phyloP scores from a whole-genome alignment of 345 rosid genomes.

The Heritiera fomes region DNA sequence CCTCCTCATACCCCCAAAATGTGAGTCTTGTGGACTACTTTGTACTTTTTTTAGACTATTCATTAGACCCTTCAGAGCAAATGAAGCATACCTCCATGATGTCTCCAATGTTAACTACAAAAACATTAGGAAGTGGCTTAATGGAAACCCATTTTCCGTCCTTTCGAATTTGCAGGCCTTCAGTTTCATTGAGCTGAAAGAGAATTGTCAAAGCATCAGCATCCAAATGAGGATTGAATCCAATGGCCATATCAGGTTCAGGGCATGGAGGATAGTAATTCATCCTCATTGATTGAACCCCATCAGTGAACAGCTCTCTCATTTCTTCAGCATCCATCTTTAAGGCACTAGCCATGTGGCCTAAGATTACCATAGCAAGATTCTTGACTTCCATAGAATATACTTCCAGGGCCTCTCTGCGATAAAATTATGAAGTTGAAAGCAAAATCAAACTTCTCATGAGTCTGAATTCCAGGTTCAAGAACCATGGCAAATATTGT shows the following conservation, averaged over 20 bases:
- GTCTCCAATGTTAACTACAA: conserved; percentile 31
- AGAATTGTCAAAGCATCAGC: conserved; percentile 31
- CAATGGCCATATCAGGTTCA: conserved; percentile 43
- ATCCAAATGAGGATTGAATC: conserved; percentile 46
- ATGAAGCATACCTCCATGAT: conserved; percentile 26
- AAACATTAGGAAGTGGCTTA: conserved; percentile 34
- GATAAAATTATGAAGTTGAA: neutral
- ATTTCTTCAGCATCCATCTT: conserved; percentile 40
- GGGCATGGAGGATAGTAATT: conserved; percentile 61
- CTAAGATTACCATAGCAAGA: conserved; percentile 34
- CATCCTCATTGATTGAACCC: conserved; percentile 52
- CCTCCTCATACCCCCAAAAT: too few relatives aligned
- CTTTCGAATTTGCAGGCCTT: conserved; percentile 33
- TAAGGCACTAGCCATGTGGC: conserved; percentile 40
- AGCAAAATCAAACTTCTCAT: neutral
- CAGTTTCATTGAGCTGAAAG: conserved; percentile 27
- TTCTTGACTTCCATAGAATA: conserved; percentile 36
- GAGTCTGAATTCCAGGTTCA: neutral
- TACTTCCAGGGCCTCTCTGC: conserved; percentile 40
- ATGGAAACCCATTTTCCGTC: conserved; percentile 35
- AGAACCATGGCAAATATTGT: neutral
- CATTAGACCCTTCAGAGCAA: neutral
- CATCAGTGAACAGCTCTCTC: conserved; percentile 37
- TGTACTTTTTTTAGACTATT: too few relatives aligned
- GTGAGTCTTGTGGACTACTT: too few relatives aligned